Percentiles rank a stretch among this genome's conserved stretches.
Evolutionary conservation across 2,329 filamentous ascomycete species (phyloP).

Genomic region (Pseudogymnoascus sp.): DNA sequence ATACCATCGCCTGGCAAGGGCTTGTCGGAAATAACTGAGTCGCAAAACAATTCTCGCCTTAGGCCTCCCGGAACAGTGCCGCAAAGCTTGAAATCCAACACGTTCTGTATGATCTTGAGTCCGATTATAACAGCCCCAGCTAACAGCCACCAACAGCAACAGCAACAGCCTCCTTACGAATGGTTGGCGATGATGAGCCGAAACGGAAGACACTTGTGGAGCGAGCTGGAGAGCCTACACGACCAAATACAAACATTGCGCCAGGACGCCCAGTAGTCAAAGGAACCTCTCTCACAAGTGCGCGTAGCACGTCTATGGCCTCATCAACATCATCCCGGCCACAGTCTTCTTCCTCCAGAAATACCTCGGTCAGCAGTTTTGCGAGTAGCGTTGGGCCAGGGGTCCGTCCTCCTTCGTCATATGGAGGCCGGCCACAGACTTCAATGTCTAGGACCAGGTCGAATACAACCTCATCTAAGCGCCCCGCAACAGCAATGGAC

Average conservation of each 20-base stretch:
- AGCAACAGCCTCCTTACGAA: constrained; percentile 17
- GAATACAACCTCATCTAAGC: constrained; percentile 28
- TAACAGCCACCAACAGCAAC: background rate
- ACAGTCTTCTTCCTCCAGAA: constrained; percentile 35
- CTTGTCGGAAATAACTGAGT: constrained; percentile 51
- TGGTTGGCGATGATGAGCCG: constrained; percentile 47
- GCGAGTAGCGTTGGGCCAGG: constrained; percentile 51
- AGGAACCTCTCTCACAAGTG: constrained; percentile 21
- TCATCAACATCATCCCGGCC: constrained; percentile 36
- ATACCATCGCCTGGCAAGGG: constrained; percentile 28
- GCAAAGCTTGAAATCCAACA: constrained; percentile 4
- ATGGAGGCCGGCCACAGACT: constrained; percentile 40
- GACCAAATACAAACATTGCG: constrained; percentile 4
- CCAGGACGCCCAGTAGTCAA: constrained; percentile 17
- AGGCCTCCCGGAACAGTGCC: constrained; percentile 29
- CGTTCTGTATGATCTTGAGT: constrained; percentile 12
- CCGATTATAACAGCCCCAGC: background rate
- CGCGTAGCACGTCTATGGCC: constrained; percentile 30
- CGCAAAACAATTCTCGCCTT: constrained; percentile 51
- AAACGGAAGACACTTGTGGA: constrained; percentile 56
- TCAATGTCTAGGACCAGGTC: constrained; percentile 39
- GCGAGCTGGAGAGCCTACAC: constrained; percentile 33
- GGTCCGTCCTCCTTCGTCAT: constrained; percentile 37
- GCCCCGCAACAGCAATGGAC: constrained; percentile 36
- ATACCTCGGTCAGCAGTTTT: constrained; percentile 42